These are phyloP conservation scores for Chlorella variabilis DNA, from an alignment of 163 green algal species.

Conservation along the genomic window DNA sequence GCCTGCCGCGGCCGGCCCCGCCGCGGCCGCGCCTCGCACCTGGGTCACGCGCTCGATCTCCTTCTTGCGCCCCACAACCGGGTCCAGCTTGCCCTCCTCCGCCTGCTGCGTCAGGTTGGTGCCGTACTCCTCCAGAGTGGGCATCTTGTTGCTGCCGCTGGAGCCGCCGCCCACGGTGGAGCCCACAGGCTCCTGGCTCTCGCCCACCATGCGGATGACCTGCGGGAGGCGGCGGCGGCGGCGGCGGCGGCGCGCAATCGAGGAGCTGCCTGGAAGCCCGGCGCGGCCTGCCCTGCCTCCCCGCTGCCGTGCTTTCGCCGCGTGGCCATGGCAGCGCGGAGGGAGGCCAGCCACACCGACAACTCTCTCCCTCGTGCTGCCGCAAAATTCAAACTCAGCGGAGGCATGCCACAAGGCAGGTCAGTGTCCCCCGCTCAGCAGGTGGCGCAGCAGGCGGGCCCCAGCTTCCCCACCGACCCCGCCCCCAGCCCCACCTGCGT, in stretches of 20 bases:
- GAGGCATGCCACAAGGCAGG: too few relatives aligned
- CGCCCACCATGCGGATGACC: conserved; percentile 99
- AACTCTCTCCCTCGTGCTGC: too few relatives aligned
- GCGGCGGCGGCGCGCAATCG: background rate
- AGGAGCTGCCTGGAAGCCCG: too few relatives aligned
- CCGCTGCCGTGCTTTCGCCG: too few relatives aligned
- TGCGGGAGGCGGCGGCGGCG: conserved; percentile 45
- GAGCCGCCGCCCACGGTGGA: conserved; percentile 85
- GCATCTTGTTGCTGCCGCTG: conserved; percentile 92
- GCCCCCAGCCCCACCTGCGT: conserved; percentile 93
- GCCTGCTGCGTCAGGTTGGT: conserved; percentile 96
- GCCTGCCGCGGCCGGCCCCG: too few relatives aligned
- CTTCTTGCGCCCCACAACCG: conserved; percentile 92
- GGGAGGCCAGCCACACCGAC: too few relatives aligned
- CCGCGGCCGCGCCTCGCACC: background rate
- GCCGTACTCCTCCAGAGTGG: conserved; percentile 98
- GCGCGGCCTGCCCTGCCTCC: too few relatives aligned
- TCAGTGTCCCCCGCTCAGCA: background rate
- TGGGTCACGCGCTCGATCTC: conserved; percentile 97
- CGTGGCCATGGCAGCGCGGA: too few relatives aligned
- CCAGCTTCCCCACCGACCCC: too few relatives aligned
- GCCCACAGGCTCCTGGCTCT: conserved; percentile 96
- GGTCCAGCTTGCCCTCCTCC: conserved; percentile 95
- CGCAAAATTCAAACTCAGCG: too few relatives aligned
- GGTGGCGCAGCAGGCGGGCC: too few relatives aligned